Conservation (phyloP, 2,329 filamentous ascomycete species). For the Pyrenophora teres region DNA sequence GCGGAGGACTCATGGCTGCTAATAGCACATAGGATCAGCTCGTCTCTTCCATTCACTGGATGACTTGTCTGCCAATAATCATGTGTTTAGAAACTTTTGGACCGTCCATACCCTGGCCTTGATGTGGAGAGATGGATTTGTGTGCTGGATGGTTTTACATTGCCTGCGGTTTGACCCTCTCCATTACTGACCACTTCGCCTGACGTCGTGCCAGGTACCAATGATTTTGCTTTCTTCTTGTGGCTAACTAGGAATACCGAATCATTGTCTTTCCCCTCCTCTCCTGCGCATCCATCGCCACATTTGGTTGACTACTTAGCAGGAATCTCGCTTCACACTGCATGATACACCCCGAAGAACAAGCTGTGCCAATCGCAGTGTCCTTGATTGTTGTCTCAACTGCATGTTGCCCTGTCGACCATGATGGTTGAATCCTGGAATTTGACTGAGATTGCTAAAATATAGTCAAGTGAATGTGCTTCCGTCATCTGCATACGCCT, state of each 20-base stretch:
- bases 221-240: neutral
- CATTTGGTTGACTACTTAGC: no score
- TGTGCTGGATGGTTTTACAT: neutral
- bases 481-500: no score
- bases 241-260: neutral
- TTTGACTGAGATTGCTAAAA: no score
- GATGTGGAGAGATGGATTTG: constrained; percentile 4
- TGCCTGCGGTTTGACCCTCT: constrained; percentile 19
- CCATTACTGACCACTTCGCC: constrained; percentile 9
- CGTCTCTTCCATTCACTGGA: constrained; percentile 18
- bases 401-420: no score
- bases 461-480: no score
- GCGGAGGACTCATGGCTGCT: constrained; percentile 25
- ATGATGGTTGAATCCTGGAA: no score
- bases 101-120: constrained; percentile 9
- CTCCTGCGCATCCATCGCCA: no score
- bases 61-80: constrained; percentile 19
- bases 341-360: no score
- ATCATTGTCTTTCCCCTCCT: neutral
- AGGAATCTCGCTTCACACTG: no score
- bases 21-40: constrained; percentile 32
- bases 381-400: no score
- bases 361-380: no score
- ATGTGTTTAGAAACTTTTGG: constrained; percentile 18
- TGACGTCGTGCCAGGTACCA: constrained; percentile 21